phyloP scores from a whole-genome alignment of 2,329 filamentous ascomycete species.

The Fusarium haematococcum region DNA sequence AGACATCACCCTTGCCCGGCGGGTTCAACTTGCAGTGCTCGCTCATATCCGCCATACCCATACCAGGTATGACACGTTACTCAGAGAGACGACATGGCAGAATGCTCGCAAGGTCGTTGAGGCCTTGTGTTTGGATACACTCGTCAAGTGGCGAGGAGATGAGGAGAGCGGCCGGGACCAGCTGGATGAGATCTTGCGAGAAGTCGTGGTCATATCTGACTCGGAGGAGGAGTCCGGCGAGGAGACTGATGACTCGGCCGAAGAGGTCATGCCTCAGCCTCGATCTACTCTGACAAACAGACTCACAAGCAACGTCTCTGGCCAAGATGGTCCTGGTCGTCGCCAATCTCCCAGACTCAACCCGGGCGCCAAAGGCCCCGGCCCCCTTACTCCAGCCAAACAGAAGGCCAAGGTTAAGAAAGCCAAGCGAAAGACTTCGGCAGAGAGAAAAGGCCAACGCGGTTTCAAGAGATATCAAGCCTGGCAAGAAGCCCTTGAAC shows the following conservation, averaged over 20 bases:
- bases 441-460: conserved; percentile 53
- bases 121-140: conserved; percentile 69
- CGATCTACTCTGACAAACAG: conserved; percentile 11
- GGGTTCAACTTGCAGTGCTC: conserved; percentile 73
- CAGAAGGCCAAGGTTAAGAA: conserved; percentile 42
- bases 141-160: conserved; percentile 79
- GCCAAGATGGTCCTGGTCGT: conserved; percentile 28
- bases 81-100: conserved; percentile 68
- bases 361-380: conserved; percentile 18
- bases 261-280: conserved; percentile 35
- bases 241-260: conserved; percentile 50
- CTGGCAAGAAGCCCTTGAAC: conserved; percentile 55
- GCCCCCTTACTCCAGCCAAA: conserved; percentile 29
- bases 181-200: conserved; percentile 73
- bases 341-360: conserved; percentile 33
- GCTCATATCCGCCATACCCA: conserved; percentile 76
- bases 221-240: conserved; percentile 61
- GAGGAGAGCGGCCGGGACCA: conserved; percentile 76
- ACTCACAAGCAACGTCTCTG: conserved; percentile 18
- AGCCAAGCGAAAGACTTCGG: conserved; percentile 43
- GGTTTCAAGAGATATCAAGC: conserved; percentile 62
- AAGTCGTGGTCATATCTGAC: conserved; percentile 75
- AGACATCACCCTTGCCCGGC: conserved; percentile 68
- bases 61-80: conserved; percentile 72
- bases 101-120: conserved; percentile 73